Conservation (phyloP, 2,329 filamentous ascomycete species). For the Fusarium hostae region DNA sequence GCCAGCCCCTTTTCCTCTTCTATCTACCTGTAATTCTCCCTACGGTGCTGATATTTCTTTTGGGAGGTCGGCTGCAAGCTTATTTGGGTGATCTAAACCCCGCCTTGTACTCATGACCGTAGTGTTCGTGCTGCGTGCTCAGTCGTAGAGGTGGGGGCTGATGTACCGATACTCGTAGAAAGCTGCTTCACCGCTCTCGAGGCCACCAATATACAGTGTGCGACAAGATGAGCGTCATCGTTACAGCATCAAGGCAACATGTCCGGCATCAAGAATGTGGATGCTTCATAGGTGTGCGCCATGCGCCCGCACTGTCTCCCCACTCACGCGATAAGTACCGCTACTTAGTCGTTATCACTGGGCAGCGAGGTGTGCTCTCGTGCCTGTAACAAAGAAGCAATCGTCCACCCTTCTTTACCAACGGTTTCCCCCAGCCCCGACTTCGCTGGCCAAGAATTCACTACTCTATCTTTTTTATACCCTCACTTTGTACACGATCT, state of each 20-base stretch:
- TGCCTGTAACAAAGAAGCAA: slow-evolving; percentile 42
- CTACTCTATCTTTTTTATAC: slow-evolving; percentile 31
- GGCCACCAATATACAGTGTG: slow-evolving; percentile 36
- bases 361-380: slow-evolving; percentile 37
- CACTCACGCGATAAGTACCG: slow-evolving; percentile 24
- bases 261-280: not conserved
- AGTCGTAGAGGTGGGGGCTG: slow-evolving; percentile 24
- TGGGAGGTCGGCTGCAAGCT: slow-evolving; percentile 8
- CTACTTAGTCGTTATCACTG: slow-evolving; percentile 39
- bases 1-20: not conserved
- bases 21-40: not conserved
- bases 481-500: slow-evolving; percentile 10
- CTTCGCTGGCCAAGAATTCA: slow-evolving; percentile 35
- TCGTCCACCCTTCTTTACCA: slow-evolving; percentile 30
- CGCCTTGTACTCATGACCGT: slow-evolving; percentile 43
- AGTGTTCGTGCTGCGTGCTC: slow-evolving; percentile 34
- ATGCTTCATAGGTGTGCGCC: slow-evolving; percentile 10
- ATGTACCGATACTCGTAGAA: slow-evolving; percentile 30
- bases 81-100: slow-evolving; percentile 37
- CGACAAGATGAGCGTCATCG: slow-evolving; percentile 33
- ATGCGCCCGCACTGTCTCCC: slow-evolving; percentile 38
- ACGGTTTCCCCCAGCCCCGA: slow-evolving; percentile 33
- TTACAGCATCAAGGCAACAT: slow-evolving; percentile 7
- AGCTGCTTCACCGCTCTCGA: slow-evolving; percentile 26
- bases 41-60: not conserved